Percentiles rank a stretch among this genome's conserved stretches.
These are phyloP conservation scores for Metschnikowia baotianmanensis DNA, from an alignment of 805 yeast species.

Conservation along the genomic window DNA sequence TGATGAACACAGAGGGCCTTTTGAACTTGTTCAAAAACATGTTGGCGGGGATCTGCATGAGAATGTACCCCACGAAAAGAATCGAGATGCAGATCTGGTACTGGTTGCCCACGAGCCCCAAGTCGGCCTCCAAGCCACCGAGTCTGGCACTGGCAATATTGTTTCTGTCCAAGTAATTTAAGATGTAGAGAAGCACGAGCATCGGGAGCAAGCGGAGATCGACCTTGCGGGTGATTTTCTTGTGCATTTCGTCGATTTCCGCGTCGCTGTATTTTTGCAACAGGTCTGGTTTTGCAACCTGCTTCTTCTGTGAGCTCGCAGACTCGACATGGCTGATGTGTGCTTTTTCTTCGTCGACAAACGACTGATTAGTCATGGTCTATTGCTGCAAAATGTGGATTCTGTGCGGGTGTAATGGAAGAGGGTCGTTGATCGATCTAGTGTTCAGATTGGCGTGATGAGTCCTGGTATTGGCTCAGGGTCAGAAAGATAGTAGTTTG, in stretches of 20 bases:
- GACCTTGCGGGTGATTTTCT: conserved; percentile 57
- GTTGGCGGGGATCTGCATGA: conserved; percentile 65
- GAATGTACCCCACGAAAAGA: conserved; percentile 68
- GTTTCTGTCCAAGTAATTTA: conserved; percentile 78
- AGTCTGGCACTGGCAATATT: conserved; percentile 79
- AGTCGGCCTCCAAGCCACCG: conserved; percentile 60
- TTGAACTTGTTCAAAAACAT: conserved; percentile 53
- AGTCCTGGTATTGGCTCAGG: too few relatives aligned
- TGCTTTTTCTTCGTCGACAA: conserved; percentile 9
- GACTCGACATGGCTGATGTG: conserved; percentile 13
- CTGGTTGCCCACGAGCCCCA: conserved; percentile 55
- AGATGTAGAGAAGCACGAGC: conserved; percentile 67
- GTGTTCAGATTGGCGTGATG: too few relatives aligned
- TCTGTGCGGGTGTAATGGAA: neutral
- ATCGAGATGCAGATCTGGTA: conserved; percentile 65
- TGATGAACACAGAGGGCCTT: conserved; percentile 64
- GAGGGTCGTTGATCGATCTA: neutral
- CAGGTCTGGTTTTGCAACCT: conserved; percentile 29
- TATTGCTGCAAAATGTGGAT: conserved; percentile 1
- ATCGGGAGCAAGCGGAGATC: conserved; percentile 73
- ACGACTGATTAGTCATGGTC: conserved; percentile 3
- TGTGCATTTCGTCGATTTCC: conserved; percentile 50
- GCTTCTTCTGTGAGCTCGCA: neutral
- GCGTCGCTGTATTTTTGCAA: conserved; percentile 32
- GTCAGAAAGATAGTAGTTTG: too few relatives aligned